Conservation (phyloP, 352 stramenopile genomes). For the Globisporangium polare region DNA sequence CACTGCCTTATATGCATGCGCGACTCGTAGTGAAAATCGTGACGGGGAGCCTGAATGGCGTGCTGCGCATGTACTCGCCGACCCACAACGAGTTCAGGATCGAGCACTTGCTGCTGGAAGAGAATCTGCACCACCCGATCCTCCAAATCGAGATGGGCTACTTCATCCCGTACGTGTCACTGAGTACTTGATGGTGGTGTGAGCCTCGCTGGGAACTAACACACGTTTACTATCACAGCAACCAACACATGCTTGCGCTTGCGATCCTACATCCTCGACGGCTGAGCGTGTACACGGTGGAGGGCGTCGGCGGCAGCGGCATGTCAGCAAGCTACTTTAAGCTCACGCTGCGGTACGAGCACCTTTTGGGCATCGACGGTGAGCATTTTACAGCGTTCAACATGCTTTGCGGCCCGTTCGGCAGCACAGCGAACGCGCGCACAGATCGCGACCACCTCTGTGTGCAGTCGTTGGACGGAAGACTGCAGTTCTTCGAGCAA, state of each 20-base stretch:
- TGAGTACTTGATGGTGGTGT: not conserved
- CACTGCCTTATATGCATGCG: not conserved
- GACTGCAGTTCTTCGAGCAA: conserved; percentile 92
- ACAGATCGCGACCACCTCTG: conserved; percentile 74
- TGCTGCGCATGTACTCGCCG: conserved; percentile 83
- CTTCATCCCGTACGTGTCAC: conserved; percentile 72
- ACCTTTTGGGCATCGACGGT: conserved; percentile 84
- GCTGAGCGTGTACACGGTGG: conserved; percentile 77
- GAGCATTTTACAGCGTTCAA: conserved; percentile 91
- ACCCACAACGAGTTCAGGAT: conserved; percentile 81
- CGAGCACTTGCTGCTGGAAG: conserved; percentile 87
- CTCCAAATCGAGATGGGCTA: conserved; percentile 82
- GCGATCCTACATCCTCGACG: conserved; percentile 85
- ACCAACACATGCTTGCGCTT: conserved; percentile 56
- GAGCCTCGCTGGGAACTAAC: not conserved
- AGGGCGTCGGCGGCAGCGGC: conserved; percentile 70
- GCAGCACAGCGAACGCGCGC: conserved; percentile 19
- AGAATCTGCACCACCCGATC: conserved; percentile 81
- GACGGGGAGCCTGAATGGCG: conserved; percentile 81
- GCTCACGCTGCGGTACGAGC: conserved; percentile 78
- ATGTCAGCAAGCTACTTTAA: conserved; percentile 83
- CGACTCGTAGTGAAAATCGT: conserved; percentile 77
- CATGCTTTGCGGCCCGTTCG: conserved; percentile 84
- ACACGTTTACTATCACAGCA: conserved; percentile 22
- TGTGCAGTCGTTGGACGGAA: conserved; percentile 89